Evolutionary conservation across 2,329 filamentous ascomycete species (phyloP), one percentile per base, ranked within the genome.

Genomic region (Raffaelea albimanens): DNA sequence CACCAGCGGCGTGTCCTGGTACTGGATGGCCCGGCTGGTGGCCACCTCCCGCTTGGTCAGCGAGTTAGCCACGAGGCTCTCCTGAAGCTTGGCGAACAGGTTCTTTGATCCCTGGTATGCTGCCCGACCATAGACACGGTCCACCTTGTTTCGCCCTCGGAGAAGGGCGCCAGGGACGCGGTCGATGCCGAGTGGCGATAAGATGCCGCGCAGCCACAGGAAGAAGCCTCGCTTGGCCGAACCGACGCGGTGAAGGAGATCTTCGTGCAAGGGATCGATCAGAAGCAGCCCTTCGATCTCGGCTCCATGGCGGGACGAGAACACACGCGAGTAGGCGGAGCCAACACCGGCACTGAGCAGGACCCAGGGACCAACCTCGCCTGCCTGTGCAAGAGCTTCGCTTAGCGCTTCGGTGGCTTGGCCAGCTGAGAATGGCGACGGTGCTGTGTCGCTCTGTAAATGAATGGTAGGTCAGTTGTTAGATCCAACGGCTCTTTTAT

Each of bases 381-480:
- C 89, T 3, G 85, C 80, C 38, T 80, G 72, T 2, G 84, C 82
- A 5, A 98, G 75, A 3, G 89, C 87, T 67, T 97, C 90, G 40
- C 87, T 90, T 22, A 97, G 71, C 0, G 83, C 87, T 59, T 95
- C 89, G 5, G 87, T 83, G n/a, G 86, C 84, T 78, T 96, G 95
- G 40, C 90, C 89, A 4, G 88, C 91, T 5, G 87, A 95, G 57
- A 95, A 83, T 0, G 93, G 93, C 5, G 90, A 96, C 2, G 93
- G 93, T 0, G 91, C 89, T 47, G 93, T 91, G 65, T 98, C 93
- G 42, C 77, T 81, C 73, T 70, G 43, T 44, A 3, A 23, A 43
- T 44, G 13, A n/a, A n/a, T n/a, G n/a, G n/a, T 19, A 9, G 5
- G 29, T 48, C 21, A 43, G 45, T 16, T 22, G 34, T 16, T 16